Evolutionary conservation across 768 basidiomycete genomes (phyloP), one percentile per base, ranked within the genome.

Genomic region (Amanita exitialis): DNA sequence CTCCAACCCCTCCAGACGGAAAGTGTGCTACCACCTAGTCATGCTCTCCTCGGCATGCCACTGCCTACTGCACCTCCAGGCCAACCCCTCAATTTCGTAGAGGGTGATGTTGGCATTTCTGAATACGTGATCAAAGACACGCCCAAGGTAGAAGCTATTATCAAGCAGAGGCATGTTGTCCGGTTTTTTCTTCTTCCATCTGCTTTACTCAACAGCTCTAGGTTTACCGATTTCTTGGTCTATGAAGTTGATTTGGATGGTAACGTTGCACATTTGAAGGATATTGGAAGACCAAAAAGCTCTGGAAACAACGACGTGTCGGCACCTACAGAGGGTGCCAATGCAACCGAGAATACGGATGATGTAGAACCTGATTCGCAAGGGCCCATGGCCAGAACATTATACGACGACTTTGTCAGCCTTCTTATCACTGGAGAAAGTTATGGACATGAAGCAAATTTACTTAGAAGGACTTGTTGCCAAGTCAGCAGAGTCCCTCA

Each of bases 151-250:
- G 77, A 83, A 47, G 95, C 90, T 4, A 95, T 98, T 60, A 97
- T 98, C 66, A 98, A 98, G 68, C 95, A 98, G 69, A 76, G 95
- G 94, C 92, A 52, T 54, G 77, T 61, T 32, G 30, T 12, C 4
- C 9, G 6, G 1, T 15, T 15, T 36, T 23, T 37, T 9, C 3
- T 3, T 37, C 43, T 6, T 46, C 12, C 13, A 13, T 10, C 12
- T 32, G 13, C 13, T 45, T 30, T 45, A 43, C 41, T 41, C 47
- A 38, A 55, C 35, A 50, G 39, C 43, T 47, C 23, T 61, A 96
- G 94, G 60, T 98, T 98, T 65, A 95, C 95, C 36, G 96, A 99
- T 66, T 99, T 99, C 63, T 59, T 98, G 59, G 96, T 99, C 16
- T 86, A 77, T 59, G 96, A 99, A 68, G 84, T 99, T 28, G 83